phyloP scores from a whole-genome alignment of 2,329 filamentous ascomycete species.

The Septoria linicola region DNA sequence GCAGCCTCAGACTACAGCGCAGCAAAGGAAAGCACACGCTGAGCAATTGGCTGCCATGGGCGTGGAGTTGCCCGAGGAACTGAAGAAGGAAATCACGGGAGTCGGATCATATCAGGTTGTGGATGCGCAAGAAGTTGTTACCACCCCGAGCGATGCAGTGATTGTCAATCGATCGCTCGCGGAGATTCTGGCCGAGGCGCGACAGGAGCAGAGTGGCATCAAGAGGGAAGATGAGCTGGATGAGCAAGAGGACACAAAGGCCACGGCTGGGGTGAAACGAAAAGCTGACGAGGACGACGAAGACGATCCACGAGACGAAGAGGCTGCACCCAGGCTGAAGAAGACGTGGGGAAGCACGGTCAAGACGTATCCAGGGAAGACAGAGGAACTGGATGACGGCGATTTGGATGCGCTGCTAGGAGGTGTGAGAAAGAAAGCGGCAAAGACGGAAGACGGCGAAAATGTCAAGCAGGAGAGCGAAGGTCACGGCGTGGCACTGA shows the following conservation, averaged over 20 bases:
- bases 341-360: slow-evolving; percentile 49
- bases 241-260: slow-evolving; percentile 41
- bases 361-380: slow-evolving; percentile 46
- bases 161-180: slow-evolving; percentile 40
- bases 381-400: slow-evolving; percentile 51
- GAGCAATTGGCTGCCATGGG: slow-evolving; percentile 86
- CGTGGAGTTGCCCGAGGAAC: slow-evolving; percentile 75
- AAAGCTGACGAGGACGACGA: slow-evolving; percentile 62
- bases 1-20: slow-evolving; percentile 48
- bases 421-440: slow-evolving; percentile 34
- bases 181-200: slow-evolving; percentile 47
- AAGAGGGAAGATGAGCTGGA: slow-evolving; percentile 40
- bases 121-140: slow-evolving; percentile 45
- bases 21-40: slow-evolving; percentile 77
- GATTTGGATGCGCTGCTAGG: slow-evolving; percentile 63
- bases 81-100: slow-evolving; percentile 78
- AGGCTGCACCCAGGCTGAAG: slow-evolving; percentile 37
- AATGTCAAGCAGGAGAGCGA: slow-evolving; percentile 34
- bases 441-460: slow-evolving; percentile 33
- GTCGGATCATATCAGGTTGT: slow-evolving; percentile 83
- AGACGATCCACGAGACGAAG: slow-evolving; percentile 59
- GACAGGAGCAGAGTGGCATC: slow-evolving; percentile 43
- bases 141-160: slow-evolving; percentile 18
- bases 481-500: slow-evolving; percentile 34
- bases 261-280: slow-evolving; percentile 56